phyloP scores from a whole-genome alignment of 2,329 filamentous ascomycete genomes.

The Pseudogymnoascus sp. region DNA sequence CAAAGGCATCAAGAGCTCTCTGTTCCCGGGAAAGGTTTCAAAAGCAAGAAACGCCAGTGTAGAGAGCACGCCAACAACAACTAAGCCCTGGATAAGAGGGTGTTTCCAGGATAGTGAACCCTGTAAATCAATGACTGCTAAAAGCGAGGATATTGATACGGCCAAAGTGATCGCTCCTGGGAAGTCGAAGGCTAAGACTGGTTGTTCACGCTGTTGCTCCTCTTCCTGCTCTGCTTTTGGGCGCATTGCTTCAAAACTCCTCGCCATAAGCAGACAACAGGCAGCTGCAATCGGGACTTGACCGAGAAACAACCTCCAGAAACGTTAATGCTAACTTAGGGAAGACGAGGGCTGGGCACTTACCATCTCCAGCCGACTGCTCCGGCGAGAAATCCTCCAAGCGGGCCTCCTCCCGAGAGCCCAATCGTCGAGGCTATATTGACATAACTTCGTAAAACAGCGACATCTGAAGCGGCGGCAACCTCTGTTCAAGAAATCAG shows the following conservation, averaged over 20 bases:
- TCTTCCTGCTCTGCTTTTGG: slow-evolving; percentile 9
- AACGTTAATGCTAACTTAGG: background rate
- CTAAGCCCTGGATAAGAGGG: slow-evolving; percentile 14
- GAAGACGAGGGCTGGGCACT: background rate
- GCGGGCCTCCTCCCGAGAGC: background rate
- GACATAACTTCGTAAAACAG: slow-evolving; percentile 9
- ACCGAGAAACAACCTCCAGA: background rate
- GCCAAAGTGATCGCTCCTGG: slow-evolving; percentile 18
- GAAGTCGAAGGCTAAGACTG: slow-evolving; percentile 16
- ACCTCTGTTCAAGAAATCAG: background rate
- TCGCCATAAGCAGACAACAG: slow-evolving; percentile 15
- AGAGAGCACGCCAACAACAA: slow-evolving; percentile 13
- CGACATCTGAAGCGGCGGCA: background rate
- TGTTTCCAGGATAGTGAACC: slow-evolving; percentile 15
- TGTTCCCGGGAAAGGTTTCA: slow-evolving; percentile 17
- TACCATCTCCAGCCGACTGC: slow-evolving; percentile 10
- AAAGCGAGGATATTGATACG: slow-evolving; percentile 17
- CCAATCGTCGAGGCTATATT: slow-evolving; percentile 9
- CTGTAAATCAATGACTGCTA: slow-evolving; percentile 17
- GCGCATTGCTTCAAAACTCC: slow-evolving; percentile 10
- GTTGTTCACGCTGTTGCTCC: slow-evolving; percentile 3
- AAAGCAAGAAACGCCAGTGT: slow-evolving; percentile 14
- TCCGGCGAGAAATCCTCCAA: slow-evolving; percentile 1
- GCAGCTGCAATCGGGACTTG: slow-evolving; percentile 11
- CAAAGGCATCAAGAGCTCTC: slow-evolving; percentile 18